These are phyloP conservation scores for Lecanicillium sp. DNA, from an alignment of 2,329 filamentous ascomycete genomes.

Conservation along the genomic window DNA sequence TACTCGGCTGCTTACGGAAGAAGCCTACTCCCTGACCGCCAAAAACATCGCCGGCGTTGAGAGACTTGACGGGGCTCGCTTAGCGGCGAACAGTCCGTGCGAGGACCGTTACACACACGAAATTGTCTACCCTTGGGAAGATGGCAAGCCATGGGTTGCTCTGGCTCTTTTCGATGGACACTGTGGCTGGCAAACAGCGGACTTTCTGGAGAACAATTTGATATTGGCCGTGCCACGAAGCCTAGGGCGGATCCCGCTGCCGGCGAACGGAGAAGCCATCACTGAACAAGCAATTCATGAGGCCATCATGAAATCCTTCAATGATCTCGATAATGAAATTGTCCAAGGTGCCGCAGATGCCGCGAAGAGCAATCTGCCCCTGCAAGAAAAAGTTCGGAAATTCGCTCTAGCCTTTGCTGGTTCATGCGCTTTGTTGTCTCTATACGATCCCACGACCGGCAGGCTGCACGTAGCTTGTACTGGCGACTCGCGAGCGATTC, in stretches of 20 bases:
- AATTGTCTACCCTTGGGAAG: not conserved
- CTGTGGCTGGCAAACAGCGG: conserved; percentile 25
- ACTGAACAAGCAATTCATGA: not conserved
- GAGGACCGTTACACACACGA: conserved; percentile 1
- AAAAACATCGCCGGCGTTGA: not conserved
- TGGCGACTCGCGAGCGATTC: conserved; percentile 54
- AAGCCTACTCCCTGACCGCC: not conserved
- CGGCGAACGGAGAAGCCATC: not conserved
- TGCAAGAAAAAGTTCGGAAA: conserved; percentile 5
- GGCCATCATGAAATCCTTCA: conserved; percentile 7
- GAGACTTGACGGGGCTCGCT: conserved; percentile 1
- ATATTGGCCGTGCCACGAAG: conserved; percentile 19
- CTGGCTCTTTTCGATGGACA: conserved; percentile 28
- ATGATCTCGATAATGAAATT: conserved; percentile 44
- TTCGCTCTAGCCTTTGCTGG: conserved; percentile 27
- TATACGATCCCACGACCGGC: conserved; percentile 43
- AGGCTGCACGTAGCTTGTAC: conserved; percentile 52
- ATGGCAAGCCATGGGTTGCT: conserved; percentile 19
- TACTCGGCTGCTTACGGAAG: not conserved
- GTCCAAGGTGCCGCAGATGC: conserved; percentile 25
- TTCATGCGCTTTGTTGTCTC: conserved; percentile 50
- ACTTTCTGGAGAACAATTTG: conserved; percentile 20
- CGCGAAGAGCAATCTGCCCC: conserved; percentile 12
- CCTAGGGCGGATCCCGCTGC: too few relatives aligned
- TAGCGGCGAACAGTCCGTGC: conserved; percentile 1